Evolutionary conservation across 768 basidiomycete genomes (phyloP), one percentile per base, ranked within the genome.

Genomic region (Russula olivacea): DNA sequence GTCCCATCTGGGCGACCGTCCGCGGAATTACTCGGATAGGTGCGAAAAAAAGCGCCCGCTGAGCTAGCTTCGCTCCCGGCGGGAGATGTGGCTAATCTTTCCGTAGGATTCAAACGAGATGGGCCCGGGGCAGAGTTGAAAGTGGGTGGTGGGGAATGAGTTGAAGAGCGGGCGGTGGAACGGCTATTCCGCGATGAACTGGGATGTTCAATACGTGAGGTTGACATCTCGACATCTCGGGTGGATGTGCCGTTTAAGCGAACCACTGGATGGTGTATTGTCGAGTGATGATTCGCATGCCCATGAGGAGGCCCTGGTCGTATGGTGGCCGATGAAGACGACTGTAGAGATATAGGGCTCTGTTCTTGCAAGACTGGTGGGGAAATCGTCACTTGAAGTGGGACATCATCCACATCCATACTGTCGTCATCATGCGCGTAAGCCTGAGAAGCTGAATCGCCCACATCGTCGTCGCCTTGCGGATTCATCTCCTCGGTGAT

Each of bases 401-500:
- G 58, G 69, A 30, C 70, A 54, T 66, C 76, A 64, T 60, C 74
- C 66, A 59, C 72, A 68, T 69, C 73, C 59, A 62, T 61, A 28
- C 54, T 72, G 48, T 77, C 74, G 15, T 76, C 75, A 56, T 73
- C 73, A 47, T 75, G 70, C 23, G 58, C 64, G 32, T 53, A 65
- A 17, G 38, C 38, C 38, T 40, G 38, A 57, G 76, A 84, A 55
- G 86, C 83, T 64, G 86, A 85, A 67, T 88, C 85, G 1, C 85
- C 87, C 50, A 81, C 87, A 58, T 79, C 79, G 30, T 79, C 79
- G 25, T 76, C 73, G 28, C 72, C 75, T 6, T 74, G 72, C 49
- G 73, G 71, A 50, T 71, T 73, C 78, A 82, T 78, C 56, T 79
- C 79, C 69, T 89, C 89, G 2, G 83, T 87, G 69, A 91, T 86